These are phyloP conservation scores for Fraxinus ornus DNA, from an alignment of 305 asterid genomes.

Conservation along the genomic window DNA sequence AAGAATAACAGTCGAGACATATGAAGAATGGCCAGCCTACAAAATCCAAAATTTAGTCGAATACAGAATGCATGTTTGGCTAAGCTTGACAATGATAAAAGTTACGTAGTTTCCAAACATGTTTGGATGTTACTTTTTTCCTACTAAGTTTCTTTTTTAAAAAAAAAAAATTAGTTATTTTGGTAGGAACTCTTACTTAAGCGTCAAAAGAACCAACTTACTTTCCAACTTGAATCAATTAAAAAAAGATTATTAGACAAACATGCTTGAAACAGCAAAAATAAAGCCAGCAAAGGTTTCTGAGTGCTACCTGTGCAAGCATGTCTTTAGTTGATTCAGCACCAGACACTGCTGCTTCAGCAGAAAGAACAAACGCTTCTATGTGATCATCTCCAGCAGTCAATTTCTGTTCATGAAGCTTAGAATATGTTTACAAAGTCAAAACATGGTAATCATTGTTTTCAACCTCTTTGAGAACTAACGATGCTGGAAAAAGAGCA, in stretches of 20 bases:
- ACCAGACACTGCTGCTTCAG: conserved; percentile 83
- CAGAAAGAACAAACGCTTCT: conserved; percentile 64
- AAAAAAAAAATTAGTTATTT: too few species aligned
- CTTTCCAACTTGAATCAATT: neutral
- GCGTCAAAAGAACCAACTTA: neutral
- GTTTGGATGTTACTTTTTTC: too few species aligned
- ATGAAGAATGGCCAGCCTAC: conserved; percentile 95
- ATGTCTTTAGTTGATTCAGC: conserved; percentile 82
- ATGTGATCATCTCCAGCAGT: conserved; percentile 71
- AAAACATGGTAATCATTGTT: neutral
- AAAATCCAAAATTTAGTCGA: conserved; percentile 23
- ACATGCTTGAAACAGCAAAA: neutral
- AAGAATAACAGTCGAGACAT: conserved; percentile 66
- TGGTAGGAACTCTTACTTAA: too few species aligned
- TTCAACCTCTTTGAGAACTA: conserved; percentile 74
- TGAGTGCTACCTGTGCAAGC: conserved; percentile 76
- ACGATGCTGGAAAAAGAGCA: conserved; percentile 86
- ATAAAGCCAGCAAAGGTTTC: neutral
- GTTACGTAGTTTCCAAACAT: too few species aligned
- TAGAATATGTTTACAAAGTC: neutral
- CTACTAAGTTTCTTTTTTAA: too few species aligned
- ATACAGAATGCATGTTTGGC: neutral
- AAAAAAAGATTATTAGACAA: too few species aligned
- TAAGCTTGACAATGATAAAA: neutral
- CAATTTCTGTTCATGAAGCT: conserved; percentile 55